Conservation (phyloP, 2,329 filamentous ascomycete species). For the Fusarium dlaminii region DNA sequence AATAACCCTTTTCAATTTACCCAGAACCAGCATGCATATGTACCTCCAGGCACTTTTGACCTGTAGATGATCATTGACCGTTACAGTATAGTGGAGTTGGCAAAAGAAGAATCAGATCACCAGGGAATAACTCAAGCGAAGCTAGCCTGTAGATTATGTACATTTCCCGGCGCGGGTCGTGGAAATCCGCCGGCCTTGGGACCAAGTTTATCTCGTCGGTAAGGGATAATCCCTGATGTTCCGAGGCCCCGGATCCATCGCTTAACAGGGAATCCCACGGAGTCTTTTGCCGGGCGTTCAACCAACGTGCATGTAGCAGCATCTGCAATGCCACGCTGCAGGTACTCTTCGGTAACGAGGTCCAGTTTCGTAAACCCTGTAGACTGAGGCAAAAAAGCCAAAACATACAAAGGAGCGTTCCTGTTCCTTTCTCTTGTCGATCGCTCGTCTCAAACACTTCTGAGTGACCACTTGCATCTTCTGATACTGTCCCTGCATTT, state of each 20-base stretch:
- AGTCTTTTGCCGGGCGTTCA: background rate
- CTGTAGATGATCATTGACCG: background rate
- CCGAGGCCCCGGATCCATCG: constrained; percentile 5
- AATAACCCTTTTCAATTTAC: background rate
- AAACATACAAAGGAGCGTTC: background rate
- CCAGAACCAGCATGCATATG: background rate
- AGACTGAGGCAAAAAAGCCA: background rate
- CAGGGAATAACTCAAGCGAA: background rate
- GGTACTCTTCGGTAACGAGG: background rate
- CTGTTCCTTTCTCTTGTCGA: background rate
- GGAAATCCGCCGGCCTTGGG: background rate
- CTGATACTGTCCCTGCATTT: background rate
- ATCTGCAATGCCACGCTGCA: background rate
- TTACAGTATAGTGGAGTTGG: background rate
- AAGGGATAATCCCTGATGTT: background rate
- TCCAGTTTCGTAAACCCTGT: background rate
- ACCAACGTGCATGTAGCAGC: background rate
- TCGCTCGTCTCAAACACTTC: background rate
- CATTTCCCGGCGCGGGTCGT: background rate
- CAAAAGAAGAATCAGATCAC: background rate
- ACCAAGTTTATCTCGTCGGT: background rate
- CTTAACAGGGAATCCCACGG: background rate
- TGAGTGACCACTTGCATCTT: background rate
- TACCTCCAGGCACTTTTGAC: background rate
- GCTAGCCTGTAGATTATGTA: background rate